phyloP scores from a whole-genome alignment of 441 rosid species.

The Adansonia madagascariensis region DNA sequence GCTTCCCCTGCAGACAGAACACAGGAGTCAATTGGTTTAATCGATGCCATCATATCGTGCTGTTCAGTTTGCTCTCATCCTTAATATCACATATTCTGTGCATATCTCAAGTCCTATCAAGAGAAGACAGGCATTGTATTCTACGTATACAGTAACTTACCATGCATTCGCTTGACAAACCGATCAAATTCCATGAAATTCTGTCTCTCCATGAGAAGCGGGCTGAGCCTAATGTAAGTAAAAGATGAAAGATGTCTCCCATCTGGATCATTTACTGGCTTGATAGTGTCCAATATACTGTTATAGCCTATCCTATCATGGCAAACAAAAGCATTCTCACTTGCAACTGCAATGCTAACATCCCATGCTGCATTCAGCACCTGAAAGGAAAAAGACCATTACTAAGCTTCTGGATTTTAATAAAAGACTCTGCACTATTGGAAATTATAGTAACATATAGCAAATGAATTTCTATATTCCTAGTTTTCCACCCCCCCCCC shows the following conservation, averaged over 20 bases:
- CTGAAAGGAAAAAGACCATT: conserved; percentile 46
- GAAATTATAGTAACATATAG: neutral
- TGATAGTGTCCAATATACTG: conserved; percentile 72
- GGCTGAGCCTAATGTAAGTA: conserved; percentile 74
- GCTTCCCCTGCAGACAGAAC: conserved; percentile 51
- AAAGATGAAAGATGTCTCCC: conserved; percentile 73
- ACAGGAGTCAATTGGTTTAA: neutral
- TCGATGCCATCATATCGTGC: neutral
- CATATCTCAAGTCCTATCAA: neutral
- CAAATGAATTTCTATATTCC: neutral
- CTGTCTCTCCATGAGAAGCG: conserved; percentile 79
- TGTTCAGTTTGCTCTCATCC: neutral
- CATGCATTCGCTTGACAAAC: conserved; percentile 87
- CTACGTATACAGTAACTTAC: conserved; percentile 38
- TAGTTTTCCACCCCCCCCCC: no score
- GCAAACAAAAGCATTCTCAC: conserved; percentile 78
- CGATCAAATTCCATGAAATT: conserved; percentile 76
- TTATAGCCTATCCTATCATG: conserved; percentile 72
- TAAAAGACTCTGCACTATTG: neutral
- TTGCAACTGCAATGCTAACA: conserved; percentile 49
- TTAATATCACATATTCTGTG: neutral
- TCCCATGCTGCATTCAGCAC: conserved; percentile 96
- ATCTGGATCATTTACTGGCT: conserved; percentile 82
- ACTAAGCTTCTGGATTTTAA: neutral
- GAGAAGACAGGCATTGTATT: neutral